Evolutionary conservation across 805 yeast genomes (phyloP).

Genomic region (Candida dajiaensis): DNA sequence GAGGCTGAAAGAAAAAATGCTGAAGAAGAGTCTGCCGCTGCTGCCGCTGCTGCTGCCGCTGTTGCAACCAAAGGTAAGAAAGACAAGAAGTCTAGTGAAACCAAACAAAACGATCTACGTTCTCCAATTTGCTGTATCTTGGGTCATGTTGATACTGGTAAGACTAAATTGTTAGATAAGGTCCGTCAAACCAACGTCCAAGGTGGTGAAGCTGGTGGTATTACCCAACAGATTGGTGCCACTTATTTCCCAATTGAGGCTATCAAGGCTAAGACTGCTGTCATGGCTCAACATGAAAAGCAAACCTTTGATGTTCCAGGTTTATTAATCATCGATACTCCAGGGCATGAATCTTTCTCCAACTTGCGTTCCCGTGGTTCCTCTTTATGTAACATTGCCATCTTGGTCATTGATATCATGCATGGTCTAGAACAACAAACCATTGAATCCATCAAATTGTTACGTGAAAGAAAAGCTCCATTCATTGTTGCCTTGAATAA

Average conservation of each 20-base stretch:
- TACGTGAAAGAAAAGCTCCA: constrained; percentile 97
- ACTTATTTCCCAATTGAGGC: constrained; percentile 98
- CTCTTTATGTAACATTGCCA: constrained; percentile 97
- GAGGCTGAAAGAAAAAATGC: constrained; percentile 24
- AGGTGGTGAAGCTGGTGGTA: constrained; percentile 99
- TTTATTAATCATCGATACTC: constrained; percentile 92
- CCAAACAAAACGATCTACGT: constrained; percentile 58
- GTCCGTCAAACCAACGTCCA: constrained; percentile 98
- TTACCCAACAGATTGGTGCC: constrained; percentile 99
- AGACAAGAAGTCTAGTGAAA: constrained; percentile 13
- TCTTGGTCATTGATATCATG: constrained; percentile 96
- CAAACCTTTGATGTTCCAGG: constrained; percentile 94
- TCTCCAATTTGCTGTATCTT: constrained; percentile 98
- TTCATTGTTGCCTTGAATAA: constrained; percentile 95
- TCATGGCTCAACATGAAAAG: constrained; percentile 82
- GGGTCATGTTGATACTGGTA: constrained; percentile 99
- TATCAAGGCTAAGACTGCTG: constrained; percentile 83
- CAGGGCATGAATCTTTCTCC: constrained; percentile 99
- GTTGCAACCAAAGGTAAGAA: constrained; percentile 15
- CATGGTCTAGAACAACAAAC: constrained; percentile 99
- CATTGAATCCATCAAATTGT: constrained; percentile 82
- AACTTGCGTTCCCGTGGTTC: constrained; percentile 98
- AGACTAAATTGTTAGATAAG: constrained; percentile 93
- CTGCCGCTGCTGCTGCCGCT: constrained; percentile 16
- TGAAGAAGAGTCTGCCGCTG: constrained; percentile 19